These are phyloP conservation scores for Fistulina hepatica DNA, from an alignment of 1,284 basidiomycete species.

Conservation along the genomic window DNA sequence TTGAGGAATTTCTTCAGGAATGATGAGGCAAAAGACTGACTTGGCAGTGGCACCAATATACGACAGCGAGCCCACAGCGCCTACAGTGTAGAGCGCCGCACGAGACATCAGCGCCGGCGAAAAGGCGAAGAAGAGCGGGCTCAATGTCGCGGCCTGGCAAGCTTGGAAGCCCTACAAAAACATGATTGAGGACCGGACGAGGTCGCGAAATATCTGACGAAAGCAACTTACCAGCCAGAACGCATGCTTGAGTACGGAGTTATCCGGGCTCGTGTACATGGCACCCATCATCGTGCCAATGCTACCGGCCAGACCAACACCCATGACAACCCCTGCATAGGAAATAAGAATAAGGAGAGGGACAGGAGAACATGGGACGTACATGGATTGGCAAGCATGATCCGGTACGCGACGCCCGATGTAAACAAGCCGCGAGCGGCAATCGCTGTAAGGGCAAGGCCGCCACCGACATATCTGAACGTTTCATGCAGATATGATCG, in stretches of 20 bases:
- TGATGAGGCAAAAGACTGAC: slow-evolving; percentile 27
- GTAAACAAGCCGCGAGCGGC: slow-evolving; percentile 73
- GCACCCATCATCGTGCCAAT: slow-evolving; percentile 75
- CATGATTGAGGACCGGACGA: neutral
- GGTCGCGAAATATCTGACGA: neutral
- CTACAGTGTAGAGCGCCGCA: slow-evolving; percentile 82
- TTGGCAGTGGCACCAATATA: slow-evolving; percentile 86
- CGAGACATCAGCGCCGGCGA: slow-evolving; percentile 80
- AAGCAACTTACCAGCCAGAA: slow-evolving; percentile 58
- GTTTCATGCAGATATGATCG: slow-evolving; percentile 68
- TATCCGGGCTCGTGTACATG: slow-evolving; percentile 65
- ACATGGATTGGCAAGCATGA: slow-evolving; percentile 87
- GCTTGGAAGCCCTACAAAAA: slow-evolving; percentile 63
- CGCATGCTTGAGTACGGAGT: slow-evolving; percentile 57
- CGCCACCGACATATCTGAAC: slow-evolving; percentile 80
- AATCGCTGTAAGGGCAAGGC: slow-evolving; percentile 65
- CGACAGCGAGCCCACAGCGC: slow-evolving; percentile 73
- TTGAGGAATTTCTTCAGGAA: neutral
- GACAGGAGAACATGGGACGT: slow-evolving; percentile 16
- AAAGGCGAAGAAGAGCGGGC: slow-evolving; percentile 78
- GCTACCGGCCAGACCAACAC: slow-evolving; percentile 68
- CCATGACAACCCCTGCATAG: slow-evolving; percentile 64
- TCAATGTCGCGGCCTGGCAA: slow-evolving; percentile 77
- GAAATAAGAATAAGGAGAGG: slow-evolving; percentile 1
- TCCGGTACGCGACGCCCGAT: slow-evolving; percentile 61